A percentile compares a stretch with the other conserved stretches of the same genome.
phyloP scores from a whole-genome alignment of 1,139 yeast species.

The Diutina sp. region DNA sequence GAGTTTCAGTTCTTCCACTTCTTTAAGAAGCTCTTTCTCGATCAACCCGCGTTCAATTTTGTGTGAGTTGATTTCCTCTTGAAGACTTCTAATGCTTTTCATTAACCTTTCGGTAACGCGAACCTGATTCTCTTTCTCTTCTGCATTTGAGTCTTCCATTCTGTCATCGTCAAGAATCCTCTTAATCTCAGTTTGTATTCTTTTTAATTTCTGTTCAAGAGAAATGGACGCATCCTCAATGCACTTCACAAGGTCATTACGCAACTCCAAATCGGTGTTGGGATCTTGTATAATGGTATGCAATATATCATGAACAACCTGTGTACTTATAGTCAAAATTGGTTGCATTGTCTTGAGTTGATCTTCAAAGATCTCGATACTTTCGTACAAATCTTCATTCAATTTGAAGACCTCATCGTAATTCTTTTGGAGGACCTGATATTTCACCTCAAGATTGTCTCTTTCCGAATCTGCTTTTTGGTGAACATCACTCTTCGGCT shows the following conservation, averaged over 20 bases:
- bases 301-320: neutral
- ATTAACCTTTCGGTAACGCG: neutral
- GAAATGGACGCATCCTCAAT: neutral
- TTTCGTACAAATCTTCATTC: slow-evolving; percentile 1
- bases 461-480: slow-evolving; percentile 5
- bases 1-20: neutral
- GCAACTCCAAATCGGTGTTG: neutral
- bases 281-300: neutral
- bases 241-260: neutral
- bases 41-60: neutral
- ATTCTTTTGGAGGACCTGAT: neutral
- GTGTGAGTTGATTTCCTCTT: neutral
- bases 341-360: neutral
- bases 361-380: neutral
- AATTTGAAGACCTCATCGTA: neutral
- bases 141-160: neutral
- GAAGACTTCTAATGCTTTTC: neutral
- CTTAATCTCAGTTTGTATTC: neutral
- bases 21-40: neutral
- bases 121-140: neutral
- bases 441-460: neutral
- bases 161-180: neutral
- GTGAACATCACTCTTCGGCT: slow-evolving; percentile 15
- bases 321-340: neutral
- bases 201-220: neutral